A percentile compares a stretch with the other conserved stretches of the same genome.
These are phyloP conservation scores for Coemansia sp. DNA, from an alignment of 192 early-diverging fungal species.

Conservation along the genomic window DNA sequence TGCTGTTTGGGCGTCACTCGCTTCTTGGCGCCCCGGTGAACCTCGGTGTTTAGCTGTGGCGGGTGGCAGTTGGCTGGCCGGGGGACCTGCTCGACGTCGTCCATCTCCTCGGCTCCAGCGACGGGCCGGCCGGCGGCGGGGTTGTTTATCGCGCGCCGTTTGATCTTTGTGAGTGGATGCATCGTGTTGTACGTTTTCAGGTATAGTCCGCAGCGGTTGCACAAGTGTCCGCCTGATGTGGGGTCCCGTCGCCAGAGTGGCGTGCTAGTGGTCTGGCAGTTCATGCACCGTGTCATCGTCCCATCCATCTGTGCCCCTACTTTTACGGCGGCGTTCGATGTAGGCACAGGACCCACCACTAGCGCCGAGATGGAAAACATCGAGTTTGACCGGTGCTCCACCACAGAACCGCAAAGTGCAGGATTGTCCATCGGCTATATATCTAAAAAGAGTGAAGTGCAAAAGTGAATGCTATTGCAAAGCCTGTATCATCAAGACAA, in stretches of 20 bases:
- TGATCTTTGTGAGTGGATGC: conserved; percentile 46
- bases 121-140: conserved; percentile 19
- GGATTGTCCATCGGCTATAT: conserved; percentile 1
- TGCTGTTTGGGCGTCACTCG: conserved; percentile 54
- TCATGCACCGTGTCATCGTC: conserved; percentile 56
- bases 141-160: conserved; percentile 35
- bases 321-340: background rate
- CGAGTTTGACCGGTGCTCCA: conserved; percentile 3
- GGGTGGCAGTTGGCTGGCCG: conserved; percentile 46
- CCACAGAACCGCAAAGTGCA: background rate
- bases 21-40: conserved; percentile 7
- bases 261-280: conserved; percentile 76
- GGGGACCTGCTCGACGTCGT: conserved; percentile 64
- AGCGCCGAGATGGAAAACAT: conserved; percentile 31
- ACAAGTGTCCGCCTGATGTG: conserved; percentile 66
- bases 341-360: conserved; percentile 9
- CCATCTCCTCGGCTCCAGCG: conserved; percentile 57
- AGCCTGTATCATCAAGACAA: conserved; percentile 2
- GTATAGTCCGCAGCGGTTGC: conserved; percentile 74
- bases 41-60: conserved; percentile 7
- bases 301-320: background rate
- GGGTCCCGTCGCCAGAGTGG: conserved; percentile 77
- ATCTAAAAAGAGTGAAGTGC: background rate
- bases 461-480: background rate
- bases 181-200: conserved; percentile 55